Percentiles rank a stretch among this genome's conserved stretches.
phyloP scores from a whole-genome alignment of 2,329 filamentous ascomycete species.

The Trichoderma oligosporum region DNA sequence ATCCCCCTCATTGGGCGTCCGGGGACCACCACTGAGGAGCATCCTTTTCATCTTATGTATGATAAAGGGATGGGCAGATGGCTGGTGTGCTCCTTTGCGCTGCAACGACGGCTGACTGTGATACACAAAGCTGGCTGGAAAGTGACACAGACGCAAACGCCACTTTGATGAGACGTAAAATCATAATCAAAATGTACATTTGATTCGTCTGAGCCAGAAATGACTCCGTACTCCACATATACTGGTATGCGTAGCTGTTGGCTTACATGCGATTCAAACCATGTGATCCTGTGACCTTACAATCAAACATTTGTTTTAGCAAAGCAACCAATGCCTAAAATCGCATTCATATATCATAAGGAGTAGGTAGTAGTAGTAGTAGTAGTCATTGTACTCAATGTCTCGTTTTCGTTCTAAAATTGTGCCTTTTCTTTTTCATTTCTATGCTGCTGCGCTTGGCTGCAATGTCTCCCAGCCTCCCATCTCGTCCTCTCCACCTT shows the following conservation, averaged over 20 bases:
- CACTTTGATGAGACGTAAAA: not conserved
- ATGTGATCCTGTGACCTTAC: not conserved
- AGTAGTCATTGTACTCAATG: not conserved
- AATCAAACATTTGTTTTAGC: not conserved
- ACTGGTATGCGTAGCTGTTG: not conserved
- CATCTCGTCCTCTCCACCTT: conserved; percentile 45
- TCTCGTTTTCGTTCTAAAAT: not conserved
- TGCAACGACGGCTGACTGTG: not conserved
- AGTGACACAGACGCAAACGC: not conserved
- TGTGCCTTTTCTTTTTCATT: not conserved
- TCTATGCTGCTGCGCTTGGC: conserved; percentile 35
- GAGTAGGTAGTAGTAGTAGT: not conserved
- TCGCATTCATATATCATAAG: conserved; percentile 6
- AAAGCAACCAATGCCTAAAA: not conserved
- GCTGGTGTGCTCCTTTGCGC: too few relatives aligned
- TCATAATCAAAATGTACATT: not conserved
- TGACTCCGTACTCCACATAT: not conserved
- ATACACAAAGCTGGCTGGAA: not conserved
- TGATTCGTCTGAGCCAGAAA: conserved; percentile 2
- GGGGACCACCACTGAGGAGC: not conserved
- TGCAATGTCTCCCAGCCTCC: conserved; percentile 55
- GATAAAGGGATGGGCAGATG: not conserved
- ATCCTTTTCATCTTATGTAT: not conserved
- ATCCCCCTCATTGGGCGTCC: not conserved
- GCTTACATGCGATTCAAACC: not conserved